These are phyloP conservation scores for Physaria fendleri DNA, from an alignment of 345 rosid genomes.

Conservation along the genomic window DNA sequence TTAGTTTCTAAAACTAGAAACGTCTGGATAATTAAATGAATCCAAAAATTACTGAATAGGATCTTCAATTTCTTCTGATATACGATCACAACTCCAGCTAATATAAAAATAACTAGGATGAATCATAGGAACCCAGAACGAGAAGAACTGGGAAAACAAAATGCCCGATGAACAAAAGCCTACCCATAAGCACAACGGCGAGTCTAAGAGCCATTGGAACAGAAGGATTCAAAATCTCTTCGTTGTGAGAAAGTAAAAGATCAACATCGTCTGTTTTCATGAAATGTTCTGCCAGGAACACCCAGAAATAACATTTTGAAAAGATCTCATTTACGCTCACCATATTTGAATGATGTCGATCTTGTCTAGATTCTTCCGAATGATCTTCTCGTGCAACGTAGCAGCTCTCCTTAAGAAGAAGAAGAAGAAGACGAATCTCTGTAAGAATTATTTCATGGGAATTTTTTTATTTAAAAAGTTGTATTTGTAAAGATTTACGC, in stretches of 20 bases:
- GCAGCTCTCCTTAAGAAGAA: conserved; percentile 70
- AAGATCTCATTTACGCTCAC: conserved; percentile 24
- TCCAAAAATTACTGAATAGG: conserved; percentile 48
- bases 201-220: conserved; percentile 93
- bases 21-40: background rate
- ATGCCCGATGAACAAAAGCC: background rate
- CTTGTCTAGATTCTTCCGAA: conserved; percentile 60
- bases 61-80: conserved; percentile 86
- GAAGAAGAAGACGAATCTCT: background rate
- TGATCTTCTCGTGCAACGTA: conserved; percentile 77
- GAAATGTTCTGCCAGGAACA: background rate
- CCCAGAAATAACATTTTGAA: background rate
- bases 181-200: conserved; percentile 92
- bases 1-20: background rate
- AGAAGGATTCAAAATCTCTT: conserved; percentile 84
- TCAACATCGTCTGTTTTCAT: background rate
- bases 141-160: background rate
- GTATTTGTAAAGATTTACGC: background rate
- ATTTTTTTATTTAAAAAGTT: background rate
- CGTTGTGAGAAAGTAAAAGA: conserved; percentile 37
- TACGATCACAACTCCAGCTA: conserved; percentile 95
- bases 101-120: background rate
- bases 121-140: conserved; percentile 10
- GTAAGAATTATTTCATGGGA: background rate
- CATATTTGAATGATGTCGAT: conserved; percentile 73